Base-by-base conservation (phyloP, 225 moss, liverwort and hornwort genomes). In the Pseudisothecium myosuroides region DNA sequence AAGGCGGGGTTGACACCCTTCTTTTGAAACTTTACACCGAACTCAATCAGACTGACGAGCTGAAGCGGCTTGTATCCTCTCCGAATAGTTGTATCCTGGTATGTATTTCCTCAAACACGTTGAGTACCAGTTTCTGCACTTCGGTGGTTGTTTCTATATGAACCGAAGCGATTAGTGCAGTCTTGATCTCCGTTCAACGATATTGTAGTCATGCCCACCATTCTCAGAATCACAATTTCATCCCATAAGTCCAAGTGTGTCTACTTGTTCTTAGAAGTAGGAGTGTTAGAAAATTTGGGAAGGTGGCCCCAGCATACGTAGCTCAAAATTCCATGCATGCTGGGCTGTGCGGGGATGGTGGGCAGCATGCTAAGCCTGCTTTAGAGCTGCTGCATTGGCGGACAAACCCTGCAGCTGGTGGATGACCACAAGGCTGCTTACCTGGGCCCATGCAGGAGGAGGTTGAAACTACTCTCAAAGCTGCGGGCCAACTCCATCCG, bases 371-470 rank as follows among this genome's bases (percentile, higher is more conserved):
- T 90, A 92, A 91, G 91, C 92, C 89, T 96, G 92, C 93, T 94
- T 87, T 95, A 93, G 93, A 91, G 93, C 93, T 95, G 92, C 92
- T 93, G 90, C 92, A 89, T 91, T 93, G 92, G 93, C 95, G 94
- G 94, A 93, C 94, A 89, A 89, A 92, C 90, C 88, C 88, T 91
- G 93, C 94, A 91, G 91, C 91, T 90, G 94, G 94, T 94, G 92
- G 92, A 96, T 92, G 95, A 96, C 91, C 93, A 96, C 89, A 92
- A 90, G 93, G 93, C 93, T 90, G 91, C 95, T 94, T 95, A 93
- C 93, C 92, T 98, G 96, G 96, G 94, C 92, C 90, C 93, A 87
- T 99, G 96, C 98, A 99, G 98, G 98, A 96, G 94, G 98, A 99
- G 94, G 97, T 99, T 84, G 98, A 97, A 92, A 92, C 90, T 92